Conservation (phyloP, 1,139 yeast species). For the Spathaspora sp. region DNA sequence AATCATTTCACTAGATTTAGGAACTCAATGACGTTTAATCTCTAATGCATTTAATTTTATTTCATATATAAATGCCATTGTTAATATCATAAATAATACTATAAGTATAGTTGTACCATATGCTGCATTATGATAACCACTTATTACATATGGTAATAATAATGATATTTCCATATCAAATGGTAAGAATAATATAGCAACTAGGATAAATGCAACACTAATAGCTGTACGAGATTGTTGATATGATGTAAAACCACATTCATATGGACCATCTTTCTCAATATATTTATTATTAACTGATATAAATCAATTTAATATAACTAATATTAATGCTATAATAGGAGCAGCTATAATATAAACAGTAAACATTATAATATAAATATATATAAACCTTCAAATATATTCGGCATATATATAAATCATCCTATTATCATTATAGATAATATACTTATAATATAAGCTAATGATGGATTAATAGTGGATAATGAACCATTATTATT, state of each 20-base stretch:
- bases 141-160: background rate
- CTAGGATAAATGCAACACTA: background rate
- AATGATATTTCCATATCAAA: background rate
- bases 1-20: background rate
- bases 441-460: slow-evolving; percentile 14
- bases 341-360: slow-evolving; percentile 16
- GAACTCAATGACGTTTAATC: background rate
- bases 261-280: slow-evolving; percentile 13
- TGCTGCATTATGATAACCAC: background rate
- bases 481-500: slow-evolving; percentile 9
- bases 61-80: background rate
- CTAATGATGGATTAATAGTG: slow-evolving; percentile 12
- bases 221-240: background rate
- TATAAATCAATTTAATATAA: slow-evolving; percentile 15
- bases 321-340: slow-evolving; percentile 16
- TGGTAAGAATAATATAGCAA: background rate
- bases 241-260: slow-evolving; percentile 3
- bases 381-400: slow-evolving; percentile 21
- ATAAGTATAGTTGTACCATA: background rate
- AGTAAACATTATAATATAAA: slow-evolving; percentile 17
- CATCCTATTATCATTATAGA: slow-evolving; percentile 16
- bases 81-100: background rate
- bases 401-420: slow-evolving; percentile 15
- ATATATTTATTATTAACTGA: slow-evolving; percentile 15
- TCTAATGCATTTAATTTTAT: background rate